A percentile compares a stretch with the other conserved stretches of the same genome.
These are phyloP conservation scores for Liquidambar formosana DNA, from an alignment of 164 flowering plant species.

Conservation along the genomic window DNA sequence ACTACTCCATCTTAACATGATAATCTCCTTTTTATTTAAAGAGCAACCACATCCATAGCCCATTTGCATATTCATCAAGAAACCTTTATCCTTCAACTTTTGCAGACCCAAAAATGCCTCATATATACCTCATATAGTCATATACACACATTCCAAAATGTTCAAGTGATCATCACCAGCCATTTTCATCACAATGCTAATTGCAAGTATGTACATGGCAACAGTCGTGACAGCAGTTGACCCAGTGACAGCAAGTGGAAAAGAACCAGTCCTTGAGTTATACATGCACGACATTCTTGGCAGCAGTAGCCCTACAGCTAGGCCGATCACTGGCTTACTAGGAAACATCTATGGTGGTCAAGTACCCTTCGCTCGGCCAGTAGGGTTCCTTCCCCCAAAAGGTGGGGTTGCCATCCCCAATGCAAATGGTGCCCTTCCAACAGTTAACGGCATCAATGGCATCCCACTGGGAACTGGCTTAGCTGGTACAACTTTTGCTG, in stretches of 20 bases:
- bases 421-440: constrained; percentile 78
- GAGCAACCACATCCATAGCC: not conserved
- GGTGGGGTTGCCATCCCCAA: constrained; percentile 72
- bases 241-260: constrained; percentile 19
- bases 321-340: constrained; percentile 82
- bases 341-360: constrained; percentile 86
- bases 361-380: constrained; percentile 83
- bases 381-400: constrained; percentile 62
- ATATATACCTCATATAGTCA: too few relatives aligned
- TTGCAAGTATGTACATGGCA: constrained; percentile 18
- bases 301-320: constrained; percentile 73
- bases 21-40: constrained; percentile 5
- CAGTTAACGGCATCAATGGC: constrained; percentile 59
- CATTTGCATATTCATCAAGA: not conserved
- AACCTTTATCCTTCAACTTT: constrained; percentile 26
- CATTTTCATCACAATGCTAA: constrained; percentile 21
- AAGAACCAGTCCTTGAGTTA: constrained; percentile 49
- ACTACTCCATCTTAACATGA: constrained; percentile 12
- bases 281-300: constrained; percentile 92
- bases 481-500: constrained; percentile 60
- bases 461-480: constrained; percentile 80
- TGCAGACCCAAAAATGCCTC: constrained; percentile 26
- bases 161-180: constrained; percentile 21
- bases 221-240: constrained; percentile 20
- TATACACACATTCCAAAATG: constrained; percentile 32